Evolutionary conservation across 208 protist species (phyloP), one percentile per base, ranked within the genome.

Genomic region (Naegleria lovaniensis): DNA sequence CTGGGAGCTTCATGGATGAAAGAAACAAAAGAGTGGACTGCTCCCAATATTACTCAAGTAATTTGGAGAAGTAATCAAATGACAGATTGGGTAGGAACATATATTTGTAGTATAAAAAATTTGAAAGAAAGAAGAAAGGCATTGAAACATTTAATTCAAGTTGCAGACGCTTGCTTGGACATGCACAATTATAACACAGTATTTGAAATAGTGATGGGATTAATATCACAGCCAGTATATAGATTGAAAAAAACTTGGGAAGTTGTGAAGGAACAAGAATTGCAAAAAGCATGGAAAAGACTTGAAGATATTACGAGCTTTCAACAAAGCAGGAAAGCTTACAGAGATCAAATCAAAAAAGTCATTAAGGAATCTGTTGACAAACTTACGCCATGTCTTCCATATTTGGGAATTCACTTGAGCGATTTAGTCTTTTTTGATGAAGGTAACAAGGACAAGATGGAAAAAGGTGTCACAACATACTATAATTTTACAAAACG

Each of bases 401-500:
- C 92, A 22, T 93, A 90, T 85, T 86, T 92, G 11, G 92, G 92
- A 22, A 29, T 93, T 59, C 90, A 85, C 43, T 87, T 93, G 13
- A 93, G 67, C 43, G 92, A 93, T 91, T 59, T 93, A n/a, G 91
- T 89, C 25, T 92, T 92, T 16, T 59, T 90, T n/a, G 91, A 92
- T 43, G 90, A 92, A 86, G 89, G 89, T 41, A 91, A 90, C 11
- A 40, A 15, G 7, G 75, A 90, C 41, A n/a, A 16, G 22, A 22
- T 91, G 86, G 38, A 40, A 40, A 19, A 16, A 16, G 88, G 89
- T 83, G 43, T 91, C 11, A 85, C 40, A 39, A 51, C 52, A 22
- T 87, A 91, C 5, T 90, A 92, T 85, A 93, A 93, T 55, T 93
- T 92, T 87, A 91, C 88, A 38, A 93, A 93, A 91, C 41, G 90